Conservation (phyloP, 805 yeast genomes). For the Yarrowia sp. region DNA sequence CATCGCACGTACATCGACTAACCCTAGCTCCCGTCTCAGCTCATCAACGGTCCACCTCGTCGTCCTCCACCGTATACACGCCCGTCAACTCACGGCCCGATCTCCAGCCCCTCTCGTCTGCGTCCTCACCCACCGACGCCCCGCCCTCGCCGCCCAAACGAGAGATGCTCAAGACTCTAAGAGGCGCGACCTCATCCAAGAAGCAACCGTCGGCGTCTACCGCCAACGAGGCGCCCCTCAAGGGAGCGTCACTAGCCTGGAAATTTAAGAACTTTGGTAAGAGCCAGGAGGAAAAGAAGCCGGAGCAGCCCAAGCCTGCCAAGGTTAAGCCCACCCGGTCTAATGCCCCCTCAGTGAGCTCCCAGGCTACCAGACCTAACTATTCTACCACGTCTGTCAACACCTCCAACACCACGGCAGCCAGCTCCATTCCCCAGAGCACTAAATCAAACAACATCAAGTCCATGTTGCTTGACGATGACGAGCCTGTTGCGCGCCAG, state of each 20-base stretch:
- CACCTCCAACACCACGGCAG: not conserved
- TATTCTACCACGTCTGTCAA: not conserved
- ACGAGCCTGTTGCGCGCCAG: not conserved
- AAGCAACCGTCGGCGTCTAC: constrained; percentile 10
- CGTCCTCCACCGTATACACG: constrained; percentile 20
- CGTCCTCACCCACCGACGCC: constrained; percentile 19
- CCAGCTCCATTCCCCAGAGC: constrained; percentile 3
- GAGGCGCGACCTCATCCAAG: constrained; percentile 22
- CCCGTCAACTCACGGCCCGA: constrained; percentile 24
- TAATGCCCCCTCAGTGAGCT: not conserved
- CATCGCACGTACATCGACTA: constrained; percentile 1
- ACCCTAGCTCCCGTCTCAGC: constrained; percentile 20
- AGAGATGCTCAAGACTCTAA: constrained; percentile 26
- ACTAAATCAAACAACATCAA: constrained; percentile 10
- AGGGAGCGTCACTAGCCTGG: constrained; percentile 25
- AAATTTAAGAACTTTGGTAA: constrained; percentile 16
- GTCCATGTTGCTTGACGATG: constrained; percentile 3
- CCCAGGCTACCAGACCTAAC: not conserved
- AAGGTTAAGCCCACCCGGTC: constrained; percentile 17
- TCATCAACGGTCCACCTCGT: constrained; percentile 22
- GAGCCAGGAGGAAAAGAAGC: constrained; percentile 13
- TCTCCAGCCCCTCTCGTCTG: constrained; percentile 22
- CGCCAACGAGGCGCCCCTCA: constrained; percentile 20
- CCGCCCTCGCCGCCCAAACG: constrained; percentile 25
- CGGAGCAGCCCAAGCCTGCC: constrained; percentile 3